phyloP scores from a whole-genome alignment of 495 filamentous ascomycete genomes.

The Tuber microsphaerosporum region DNA sequence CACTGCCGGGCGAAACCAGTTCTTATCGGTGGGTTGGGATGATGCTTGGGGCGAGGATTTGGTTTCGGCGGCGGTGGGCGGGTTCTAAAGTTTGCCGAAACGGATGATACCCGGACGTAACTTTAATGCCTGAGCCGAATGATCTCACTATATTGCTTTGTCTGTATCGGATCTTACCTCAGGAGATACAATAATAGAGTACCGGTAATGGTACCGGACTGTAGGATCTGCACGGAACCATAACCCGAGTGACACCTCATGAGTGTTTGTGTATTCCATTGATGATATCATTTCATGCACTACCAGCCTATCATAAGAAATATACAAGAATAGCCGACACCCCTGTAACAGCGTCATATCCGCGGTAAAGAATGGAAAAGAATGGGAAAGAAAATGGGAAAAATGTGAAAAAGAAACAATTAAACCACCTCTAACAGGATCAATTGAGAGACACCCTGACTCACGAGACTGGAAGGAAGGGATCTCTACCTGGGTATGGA shows the following conservation, averaged over 20 bases:
- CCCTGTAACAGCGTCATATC: neutral
- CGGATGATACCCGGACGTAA: neutral
- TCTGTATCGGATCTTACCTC: neutral
- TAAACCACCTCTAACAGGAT: neutral
- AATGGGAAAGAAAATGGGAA: neutral
- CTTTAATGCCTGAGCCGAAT: neutral
- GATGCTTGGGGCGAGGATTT: neutral
- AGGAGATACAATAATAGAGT: neutral
- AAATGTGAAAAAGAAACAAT: neutral
- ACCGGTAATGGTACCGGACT: neutral
- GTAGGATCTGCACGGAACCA: neutral
- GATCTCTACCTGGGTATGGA: neutral
- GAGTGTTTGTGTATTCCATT: neutral
- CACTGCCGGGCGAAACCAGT: neutral
- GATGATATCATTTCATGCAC: neutral
- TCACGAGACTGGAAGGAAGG: neutral
- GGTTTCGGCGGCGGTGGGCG: neutral
- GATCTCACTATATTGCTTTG: neutral
- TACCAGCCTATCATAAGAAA: neutral
- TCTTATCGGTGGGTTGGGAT: neutral
- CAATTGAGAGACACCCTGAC: neutral
- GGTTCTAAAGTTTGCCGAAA: neutral
- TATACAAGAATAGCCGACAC: neutral
- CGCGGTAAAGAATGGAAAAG: neutral
- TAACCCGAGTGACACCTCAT: neutral